Base-by-base conservation (phyloP, 164 flowering plant species). In the Taxillus chinensis region DNA sequence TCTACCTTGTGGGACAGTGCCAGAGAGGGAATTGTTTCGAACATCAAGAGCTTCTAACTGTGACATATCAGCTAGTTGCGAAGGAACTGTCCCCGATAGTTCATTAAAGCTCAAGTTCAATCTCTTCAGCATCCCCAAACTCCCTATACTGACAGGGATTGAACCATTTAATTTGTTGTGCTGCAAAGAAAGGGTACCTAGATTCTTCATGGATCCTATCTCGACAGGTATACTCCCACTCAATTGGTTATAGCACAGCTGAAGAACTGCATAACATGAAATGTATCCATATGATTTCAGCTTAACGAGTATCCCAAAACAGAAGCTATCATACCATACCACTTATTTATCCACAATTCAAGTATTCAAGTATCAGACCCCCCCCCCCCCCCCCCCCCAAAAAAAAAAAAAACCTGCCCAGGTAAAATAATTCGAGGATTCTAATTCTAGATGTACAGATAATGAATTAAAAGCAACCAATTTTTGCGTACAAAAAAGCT, bases 1-100 rank as follows among this genome's bases (percentile, higher is more conserved):
- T 73, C 62, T 60, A 86, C 91, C 81, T 15, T 81, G 38, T 49
- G 92, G 81, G n/a, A 80, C 81, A 59, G 67, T 14, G 43, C 92
- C 92, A 52, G 78, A 72, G 53, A 86, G 85, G 11, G 75, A 63
- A 60, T 86, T 86, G 78, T 80, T 79, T 59, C 68, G 76, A 37
- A 86, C 71, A 55, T 86, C 83, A 2, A 86, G 72, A 54, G 61
- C 38, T 63, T 80, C 69, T 50, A 86, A 60, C 5, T 53, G 63
- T 15, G 77, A 75, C 51, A 67, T 41, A 37, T 67, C 56, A 41
- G 79, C 84, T 38, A 85, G 45, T 10, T 10, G 59, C 0, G 53
- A 37, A 27, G 90, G 90, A 59, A 85, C 75, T 51, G 64, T n/a
- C 43, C 90, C 90, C 41, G 63, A 59, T 54, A 85, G 69, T 11